Base-by-base conservation (phyloP, 208 protist genomes). In the Crithidia sp. region DNA sequence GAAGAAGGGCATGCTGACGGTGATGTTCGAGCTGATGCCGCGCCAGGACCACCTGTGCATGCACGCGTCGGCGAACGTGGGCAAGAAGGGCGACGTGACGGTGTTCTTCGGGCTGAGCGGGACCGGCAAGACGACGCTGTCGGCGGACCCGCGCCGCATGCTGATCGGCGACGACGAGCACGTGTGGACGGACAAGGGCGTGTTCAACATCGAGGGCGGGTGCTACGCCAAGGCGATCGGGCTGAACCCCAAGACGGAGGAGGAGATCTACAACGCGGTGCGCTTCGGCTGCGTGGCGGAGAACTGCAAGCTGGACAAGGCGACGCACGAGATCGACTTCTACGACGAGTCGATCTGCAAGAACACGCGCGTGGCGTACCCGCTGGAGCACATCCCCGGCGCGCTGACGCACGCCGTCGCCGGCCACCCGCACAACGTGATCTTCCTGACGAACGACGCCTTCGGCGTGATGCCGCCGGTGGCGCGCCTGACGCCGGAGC, bases 1-100 rank as follows among this genome's bases (percentile, higher is more conserved):
- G 97, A 99, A 99, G 90, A 99, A 99, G 86, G 97, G 97, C 73
- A 90, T 99, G 56, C 94, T 99, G 76, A 98, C 96, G 17, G 88
- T 98, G 54, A 98, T 98, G 96, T 91, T 98, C 77, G 98, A 99
- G 77, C 74, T 97, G 47, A 97, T 99, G 91, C 97, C 97, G 54
- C 93, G 93, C 67, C 79, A 85, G 69, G 86, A 87, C 60, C 87
- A 98, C 70, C 87, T 99, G 9, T 96, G 94, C 70, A 86, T 99
- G 74, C 98, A 99, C 80, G 91, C 87, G 36, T 92, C 82, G 36
- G 90, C 90, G 59, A 99, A 99, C 83, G 89, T 96, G 54, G 94
- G 91, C 50, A 79, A 80, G 73, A 68, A 67, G 17, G 93, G 90
- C 61, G 86, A 90, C 74, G 85, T 92, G 71, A 87, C 89, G 12